phyloP scores from a whole-genome alignment of 148 eudicot genomes.

The Salicornia ramosissima region DNA sequence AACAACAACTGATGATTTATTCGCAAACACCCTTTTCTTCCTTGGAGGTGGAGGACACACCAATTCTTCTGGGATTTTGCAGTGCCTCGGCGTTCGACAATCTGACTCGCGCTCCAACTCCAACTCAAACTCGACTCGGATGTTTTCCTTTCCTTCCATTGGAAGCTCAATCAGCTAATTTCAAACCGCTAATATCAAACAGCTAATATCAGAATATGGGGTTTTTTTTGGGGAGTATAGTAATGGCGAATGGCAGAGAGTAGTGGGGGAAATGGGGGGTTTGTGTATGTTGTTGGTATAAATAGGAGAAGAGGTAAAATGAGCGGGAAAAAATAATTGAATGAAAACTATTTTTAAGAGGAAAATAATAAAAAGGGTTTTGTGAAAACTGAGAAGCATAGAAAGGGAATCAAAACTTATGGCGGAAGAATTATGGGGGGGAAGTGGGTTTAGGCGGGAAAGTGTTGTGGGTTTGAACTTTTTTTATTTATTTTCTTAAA shows the following conservation, averaged over 20 bases:
- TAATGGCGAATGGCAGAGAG: no score
- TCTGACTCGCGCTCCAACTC: constrained; percentile 26
- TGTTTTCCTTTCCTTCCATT: constrained; percentile 19
- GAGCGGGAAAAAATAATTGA: constrained; percentile 10
- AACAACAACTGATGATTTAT: constrained; percentile 18
- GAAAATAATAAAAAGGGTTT: not conserved
- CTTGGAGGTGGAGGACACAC: constrained; percentile 61
- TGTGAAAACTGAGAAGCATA: not conserved
- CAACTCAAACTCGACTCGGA: constrained; percentile 17
- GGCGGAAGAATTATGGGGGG: constrained; percentile 12
- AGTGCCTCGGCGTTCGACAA: constrained; percentile 41
- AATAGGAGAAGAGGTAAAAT: not conserved
- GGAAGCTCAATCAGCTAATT: no score
- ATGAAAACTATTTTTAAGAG: no score
- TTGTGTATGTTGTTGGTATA: constrained; percentile 6
- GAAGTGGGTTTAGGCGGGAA: constrained; percentile 21
- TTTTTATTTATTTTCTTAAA: not conserved
- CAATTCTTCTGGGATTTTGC: constrained; percentile 25
- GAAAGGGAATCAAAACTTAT: constrained; percentile 6
- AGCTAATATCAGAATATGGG: no score
- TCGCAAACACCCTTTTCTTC: constrained; percentile 38
- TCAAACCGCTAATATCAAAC: not conserved
- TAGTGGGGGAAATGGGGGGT: not conserved
- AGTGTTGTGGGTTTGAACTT: constrained; percentile 5
- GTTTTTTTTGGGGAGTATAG: not conserved